Evolutionary conservation across 176 grass and related monocot species (phyloP), one percentile per base, ranked within the genome.

Genomic region (Canna indica): DNA sequence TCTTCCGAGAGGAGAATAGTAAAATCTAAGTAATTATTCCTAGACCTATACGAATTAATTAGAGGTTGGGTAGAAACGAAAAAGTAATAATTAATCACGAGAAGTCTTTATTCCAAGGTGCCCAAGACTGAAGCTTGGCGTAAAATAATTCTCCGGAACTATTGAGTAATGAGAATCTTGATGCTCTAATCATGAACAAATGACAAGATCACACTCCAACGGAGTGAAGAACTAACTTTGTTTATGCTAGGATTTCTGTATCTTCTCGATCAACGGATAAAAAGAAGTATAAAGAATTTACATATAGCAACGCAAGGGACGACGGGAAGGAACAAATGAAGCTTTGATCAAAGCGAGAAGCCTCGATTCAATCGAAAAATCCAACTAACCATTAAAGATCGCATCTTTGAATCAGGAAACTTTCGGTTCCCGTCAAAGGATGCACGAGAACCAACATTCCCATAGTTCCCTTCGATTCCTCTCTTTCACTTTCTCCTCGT

Each of bases 371-470:
- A 16, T 18, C 39, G 9, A 56, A 56, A 32, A 48, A 24, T 20
- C 47, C 48, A 13, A 25, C 48, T 16, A 72, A 24, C 32, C 5
- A 57, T 53, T 52, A 35, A 72, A 72, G 70, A 57, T 57, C 8
- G 31, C 70, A 36, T 17, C 32, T 72, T 72, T 36, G 32, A 6
- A 26, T 25, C 48, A 35, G 22, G 16, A 57, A 56, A 56, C 17
- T 48, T 36, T 72, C 70, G 28, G 36, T 57, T 34, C 20, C 70
- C 29, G 18, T 57, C 47, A 72, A 72, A 72, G 30, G 13, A n/a
- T 36, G 17, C 52, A 26, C n/a, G 7, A 34, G 45, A 29, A 54
- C 64, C 64, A 71, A 35, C 31, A 72, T 56, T 72, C 67, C 39
- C 67, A 42, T 31, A 9, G 48, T 22, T 47, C 67, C 38, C 10